Evolutionary conservation across 805 yeast species (phyloP).

Genomic region (Schwanniomyces vanrijiae): DNA sequence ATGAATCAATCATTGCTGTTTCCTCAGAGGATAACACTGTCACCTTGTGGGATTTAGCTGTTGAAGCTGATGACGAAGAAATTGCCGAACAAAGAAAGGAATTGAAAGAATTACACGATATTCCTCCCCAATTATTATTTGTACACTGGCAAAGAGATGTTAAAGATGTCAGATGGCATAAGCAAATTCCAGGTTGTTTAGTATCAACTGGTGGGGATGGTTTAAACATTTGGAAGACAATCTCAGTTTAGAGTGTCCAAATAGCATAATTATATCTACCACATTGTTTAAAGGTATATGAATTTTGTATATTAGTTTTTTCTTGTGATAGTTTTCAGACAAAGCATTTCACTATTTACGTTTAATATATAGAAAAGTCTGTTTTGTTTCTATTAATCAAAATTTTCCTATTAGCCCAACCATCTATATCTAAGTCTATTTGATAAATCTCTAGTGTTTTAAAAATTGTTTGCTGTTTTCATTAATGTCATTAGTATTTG

Average conservation of each 20-base stretch:
- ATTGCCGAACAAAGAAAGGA: constrained; percentile 81
- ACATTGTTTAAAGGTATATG: not conserved
- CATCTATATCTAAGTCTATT: too few species aligned
- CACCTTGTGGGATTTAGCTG: constrained; percentile 96
- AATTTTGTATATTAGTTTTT: constrained; percentile 2
- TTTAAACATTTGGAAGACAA: constrained; percentile 92
- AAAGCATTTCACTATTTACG: not conserved
- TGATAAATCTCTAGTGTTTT: too few species aligned
- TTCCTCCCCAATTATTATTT: constrained; percentile 93
- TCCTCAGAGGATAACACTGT: constrained; percentile 97
- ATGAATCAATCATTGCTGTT: constrained; percentile 93
- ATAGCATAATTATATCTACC: not conserved
- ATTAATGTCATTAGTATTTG: constrained; percentile 3
- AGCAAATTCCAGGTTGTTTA: constrained; percentile 93
- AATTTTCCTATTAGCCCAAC: too few species aligned
- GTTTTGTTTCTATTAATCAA: not conserved
- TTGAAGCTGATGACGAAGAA: constrained; percentile 98
- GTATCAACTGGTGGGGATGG: constrained; percentile 97
- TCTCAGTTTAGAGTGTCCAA: constrained; percentile 61
- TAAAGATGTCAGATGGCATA: constrained; percentile 97
- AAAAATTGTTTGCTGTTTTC: too few species aligned
- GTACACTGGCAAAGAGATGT: constrained; percentile 98
- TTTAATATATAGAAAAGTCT: not conserved
- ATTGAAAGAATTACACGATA: constrained; percentile 76
- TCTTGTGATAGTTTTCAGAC: not conserved